A percentile compares a stretch with the other conserved stretches of the same genome.
Evolutionary conservation across 2,329 filamentous ascomycete genomes (phyloP).

Genomic region (Aspergillus nomiae): DNA sequence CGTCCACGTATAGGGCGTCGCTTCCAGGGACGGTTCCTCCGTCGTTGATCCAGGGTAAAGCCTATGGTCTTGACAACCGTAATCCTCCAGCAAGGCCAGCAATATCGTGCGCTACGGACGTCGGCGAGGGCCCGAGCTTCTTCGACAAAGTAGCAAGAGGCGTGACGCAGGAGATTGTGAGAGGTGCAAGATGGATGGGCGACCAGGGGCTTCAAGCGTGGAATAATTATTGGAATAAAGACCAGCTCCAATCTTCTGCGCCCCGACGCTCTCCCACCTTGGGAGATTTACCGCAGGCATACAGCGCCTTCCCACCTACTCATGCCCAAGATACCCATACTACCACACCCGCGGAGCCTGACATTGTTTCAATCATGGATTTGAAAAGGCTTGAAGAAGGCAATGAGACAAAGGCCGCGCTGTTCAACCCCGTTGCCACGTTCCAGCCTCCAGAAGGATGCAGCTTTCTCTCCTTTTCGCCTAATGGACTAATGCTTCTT

Average conservation of each 20-base stretch:
- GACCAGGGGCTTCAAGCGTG: constrained; percentile 53
- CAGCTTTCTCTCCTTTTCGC: constrained; percentile 52
- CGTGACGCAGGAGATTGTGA: constrained; percentile 52
- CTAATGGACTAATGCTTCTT: constrained; percentile 49
- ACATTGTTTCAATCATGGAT: constrained; percentile 50
- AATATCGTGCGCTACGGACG: constrained; percentile 48
- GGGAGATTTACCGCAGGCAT: constrained; percentile 33
- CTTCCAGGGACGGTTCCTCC: constrained; percentile 45
- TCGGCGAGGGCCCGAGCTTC: constrained; percentile 50
- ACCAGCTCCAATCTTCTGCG: constrained; percentile 33
- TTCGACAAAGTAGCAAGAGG: constrained; percentile 51
- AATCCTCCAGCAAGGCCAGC: constrained; percentile 45
- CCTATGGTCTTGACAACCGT: constrained; percentile 45
- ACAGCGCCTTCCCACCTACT: constrained; percentile 48
- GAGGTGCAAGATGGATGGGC: constrained; percentile 52
- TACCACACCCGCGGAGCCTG: constrained; percentile 40
- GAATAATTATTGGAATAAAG: constrained; percentile 54
- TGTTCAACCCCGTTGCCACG: constrained; percentile 43
- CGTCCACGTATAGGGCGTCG: constrained; percentile 39
- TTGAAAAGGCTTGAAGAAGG: constrained; percentile 46
- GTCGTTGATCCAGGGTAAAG: constrained; percentile 35
- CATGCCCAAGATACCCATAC: constrained; percentile 46
- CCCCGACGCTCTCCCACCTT: constrained; percentile 34
- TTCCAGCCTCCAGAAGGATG: constrained; percentile 53
- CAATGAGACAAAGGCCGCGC: constrained; percentile 35